These are phyloP conservation scores for Ganoderma lucidum DNA, from an alignment of 1,284 basidiomycete genomes.

Conservation along the genomic window DNA sequence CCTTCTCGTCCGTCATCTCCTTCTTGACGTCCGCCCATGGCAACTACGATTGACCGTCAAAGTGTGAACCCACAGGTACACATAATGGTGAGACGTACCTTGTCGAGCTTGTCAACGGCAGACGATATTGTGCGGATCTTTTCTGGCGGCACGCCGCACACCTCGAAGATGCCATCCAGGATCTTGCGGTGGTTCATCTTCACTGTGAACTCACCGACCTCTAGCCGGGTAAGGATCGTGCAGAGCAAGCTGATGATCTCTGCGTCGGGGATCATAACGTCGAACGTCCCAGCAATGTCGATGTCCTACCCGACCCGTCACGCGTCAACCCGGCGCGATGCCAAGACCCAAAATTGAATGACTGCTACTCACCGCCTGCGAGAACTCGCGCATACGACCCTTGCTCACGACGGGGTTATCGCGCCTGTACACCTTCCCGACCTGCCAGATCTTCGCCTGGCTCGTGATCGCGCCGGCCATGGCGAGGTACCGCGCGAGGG, in stretches of 20 bases:
- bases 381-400: conserved; percentile 98
- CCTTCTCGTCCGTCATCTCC: conserved; percentile 98
- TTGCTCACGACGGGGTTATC: conserved; percentile 99
- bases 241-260: conserved; percentile 89
- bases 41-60: conserved; percentile 44
- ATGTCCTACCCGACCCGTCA: conserved; percentile 75
- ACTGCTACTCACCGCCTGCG: conserved; percentile 83
- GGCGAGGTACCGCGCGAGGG: conserved; percentile 94
- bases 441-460: conserved; percentile 91
- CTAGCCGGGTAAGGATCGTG: conserved; percentile 84
- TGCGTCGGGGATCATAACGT: conserved; percentile 97
- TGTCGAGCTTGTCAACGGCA: conserved; percentile 99
- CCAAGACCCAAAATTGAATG: not conserved
- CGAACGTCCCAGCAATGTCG: conserved; percentile 94
- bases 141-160: conserved; percentile 93
- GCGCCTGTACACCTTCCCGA: conserved; percentile 97
- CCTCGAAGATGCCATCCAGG: conserved; percentile 96
- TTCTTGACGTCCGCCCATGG: conserved; percentile 94
- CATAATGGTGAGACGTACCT: conserved; percentile 42
- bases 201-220: conserved; percentile 93
- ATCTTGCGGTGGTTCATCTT: conserved; percentile 99
- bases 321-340: not conserved
- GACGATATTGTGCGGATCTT: conserved; percentile 97
- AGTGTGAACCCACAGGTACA: not conserved
- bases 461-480: conserved; percentile 86